phyloP scores from a whole-genome alignment of 2,329 filamentous ascomycete genomes.

The Monilinia polystroma region DNA sequence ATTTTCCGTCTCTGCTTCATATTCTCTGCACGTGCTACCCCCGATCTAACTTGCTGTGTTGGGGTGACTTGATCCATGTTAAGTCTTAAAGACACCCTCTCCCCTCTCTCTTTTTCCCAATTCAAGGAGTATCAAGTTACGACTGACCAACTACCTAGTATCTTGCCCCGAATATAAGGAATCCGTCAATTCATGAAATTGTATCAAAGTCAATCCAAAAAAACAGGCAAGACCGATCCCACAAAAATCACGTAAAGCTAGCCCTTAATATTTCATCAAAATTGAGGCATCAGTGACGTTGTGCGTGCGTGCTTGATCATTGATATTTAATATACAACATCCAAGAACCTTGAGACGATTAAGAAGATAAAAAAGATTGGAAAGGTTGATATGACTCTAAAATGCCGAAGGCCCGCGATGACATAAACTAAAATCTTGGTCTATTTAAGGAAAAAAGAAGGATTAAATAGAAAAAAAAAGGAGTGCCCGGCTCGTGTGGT shows the following conservation, averaged over 20 bases:
- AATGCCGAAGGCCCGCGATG: neutral
- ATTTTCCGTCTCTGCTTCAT: conserved; percentile 19
- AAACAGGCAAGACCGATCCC: neutral
- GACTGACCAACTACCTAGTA: neutral
- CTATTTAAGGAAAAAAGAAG: neutral
- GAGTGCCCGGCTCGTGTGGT: neutral
- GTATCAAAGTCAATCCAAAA: neutral
- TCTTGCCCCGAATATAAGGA: neutral
- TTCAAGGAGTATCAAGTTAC: neutral
- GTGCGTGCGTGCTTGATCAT: neutral
- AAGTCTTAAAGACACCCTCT: neutral
- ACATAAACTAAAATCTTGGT: neutral
- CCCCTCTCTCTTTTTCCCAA: neutral
- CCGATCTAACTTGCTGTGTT: too few species aligned
- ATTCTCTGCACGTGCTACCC: neutral
- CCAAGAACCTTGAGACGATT: neutral
- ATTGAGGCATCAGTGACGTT: neutral
- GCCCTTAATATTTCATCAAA: neutral
- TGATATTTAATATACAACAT: neutral
- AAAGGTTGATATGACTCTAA: neutral
- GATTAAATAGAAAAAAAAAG: neutral
- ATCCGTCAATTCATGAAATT: neutral
- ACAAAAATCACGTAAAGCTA: neutral
- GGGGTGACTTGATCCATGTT: conserved; percentile 6
- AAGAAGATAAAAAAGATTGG: neutral